Evolutionary conservation across 148 eudicot species (phyloP), one percentile per base, ranked within the genome.

Genomic region (Rhododendron ferrugineum): DNA sequence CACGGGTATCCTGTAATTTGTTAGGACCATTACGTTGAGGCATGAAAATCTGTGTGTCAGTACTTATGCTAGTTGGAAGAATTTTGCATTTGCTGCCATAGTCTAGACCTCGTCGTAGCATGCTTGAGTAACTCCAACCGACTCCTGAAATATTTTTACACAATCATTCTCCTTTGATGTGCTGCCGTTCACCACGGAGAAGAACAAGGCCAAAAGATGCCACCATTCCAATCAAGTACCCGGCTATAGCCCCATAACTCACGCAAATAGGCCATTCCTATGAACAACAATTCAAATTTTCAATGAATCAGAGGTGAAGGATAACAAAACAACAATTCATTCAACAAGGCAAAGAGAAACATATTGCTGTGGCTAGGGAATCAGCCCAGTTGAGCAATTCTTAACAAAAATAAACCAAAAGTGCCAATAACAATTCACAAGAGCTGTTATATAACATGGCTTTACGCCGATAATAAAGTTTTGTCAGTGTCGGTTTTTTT

Each of bases 211-310:
- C 88, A 36, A 91, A 85, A 15, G 98, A 94, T 47, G 90, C 89
- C 82, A 92, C 52, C 92, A 92, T 82, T 83, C 95, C 96, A 70
- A 90, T 47, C 86, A 86, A 72, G 84, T 95, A 97, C 75, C 98
- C 99, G 30, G 91, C 85, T 56, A 97, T 84, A 54, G 96, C 98
- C 88, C 98, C 99, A 88, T 91, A 95, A 47, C 93, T 93, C 83
- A 97, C 98, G 81, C 94, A 97, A 86, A 97, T 90, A 49, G 99
- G 99, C 99, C 99, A 95, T 87, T 97, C 99, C 99, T 97, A 90
- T 86, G 79, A 60, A 78, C 37, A 60, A 70, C 46, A 79, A 70
- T 26, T 42, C 11, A 79, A 56, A 13, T 22, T 34, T 23, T 34
- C 32, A 40, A 32, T 49, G 32, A 52, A 75, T 36, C 30, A 52